Conservation (phyloP, 1,139 yeast species). For the Suhomyces coccinellae region DNA sequence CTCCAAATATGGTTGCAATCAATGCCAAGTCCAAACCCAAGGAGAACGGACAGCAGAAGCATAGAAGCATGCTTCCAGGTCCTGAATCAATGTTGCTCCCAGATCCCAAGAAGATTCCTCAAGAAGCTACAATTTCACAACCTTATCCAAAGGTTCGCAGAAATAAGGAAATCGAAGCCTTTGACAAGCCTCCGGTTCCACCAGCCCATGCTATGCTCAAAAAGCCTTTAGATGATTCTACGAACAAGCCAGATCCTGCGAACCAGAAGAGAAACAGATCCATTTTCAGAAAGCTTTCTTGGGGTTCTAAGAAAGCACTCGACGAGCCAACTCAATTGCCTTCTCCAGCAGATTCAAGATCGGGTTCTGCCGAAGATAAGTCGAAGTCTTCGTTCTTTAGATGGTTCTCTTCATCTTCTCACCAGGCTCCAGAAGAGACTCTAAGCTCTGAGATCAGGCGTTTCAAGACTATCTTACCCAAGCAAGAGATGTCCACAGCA, state of each 20-base stretch:
- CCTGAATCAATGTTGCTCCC: constrained; percentile 45
- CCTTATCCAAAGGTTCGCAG: constrained; percentile 31
- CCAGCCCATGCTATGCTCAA: constrained; percentile 14
- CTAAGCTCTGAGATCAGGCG: constrained; percentile 33
- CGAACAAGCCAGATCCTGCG: constrained; percentile 25
- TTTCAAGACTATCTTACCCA: constrained; percentile 47
- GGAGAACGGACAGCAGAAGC: constrained; percentile 9
- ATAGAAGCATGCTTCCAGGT: constrained; percentile 35
- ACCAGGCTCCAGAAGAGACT: constrained; percentile 3
- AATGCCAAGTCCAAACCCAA: not conserved
- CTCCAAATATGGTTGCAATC: not conserved
- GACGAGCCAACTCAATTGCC: constrained; percentile 33
- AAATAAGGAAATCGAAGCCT: constrained; percentile 17
- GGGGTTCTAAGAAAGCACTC: constrained; percentile 47
- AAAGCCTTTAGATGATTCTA: constrained; percentile 36
- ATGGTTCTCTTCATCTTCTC: constrained; percentile 42
- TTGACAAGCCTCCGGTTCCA: constrained; percentile 24
- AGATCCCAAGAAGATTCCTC: constrained; percentile 16
- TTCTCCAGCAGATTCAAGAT: constrained; percentile 40
- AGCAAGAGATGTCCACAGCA: constrained; percentile 63
- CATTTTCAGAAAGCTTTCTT: constrained; percentile 65
- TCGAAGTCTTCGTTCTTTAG: constrained; percentile 39
- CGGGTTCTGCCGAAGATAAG: constrained; percentile 35
- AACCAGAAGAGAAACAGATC: constrained; percentile 44
- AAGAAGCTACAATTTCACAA: constrained; percentile 19